A percentile compares a stretch with the other conserved stretches of the same genome.
These are phyloP conservation scores for Tetrapyrgos nigripes DNA, from an alignment of 1,284 basidiomycete genomes.

Conservation along the genomic window DNA sequence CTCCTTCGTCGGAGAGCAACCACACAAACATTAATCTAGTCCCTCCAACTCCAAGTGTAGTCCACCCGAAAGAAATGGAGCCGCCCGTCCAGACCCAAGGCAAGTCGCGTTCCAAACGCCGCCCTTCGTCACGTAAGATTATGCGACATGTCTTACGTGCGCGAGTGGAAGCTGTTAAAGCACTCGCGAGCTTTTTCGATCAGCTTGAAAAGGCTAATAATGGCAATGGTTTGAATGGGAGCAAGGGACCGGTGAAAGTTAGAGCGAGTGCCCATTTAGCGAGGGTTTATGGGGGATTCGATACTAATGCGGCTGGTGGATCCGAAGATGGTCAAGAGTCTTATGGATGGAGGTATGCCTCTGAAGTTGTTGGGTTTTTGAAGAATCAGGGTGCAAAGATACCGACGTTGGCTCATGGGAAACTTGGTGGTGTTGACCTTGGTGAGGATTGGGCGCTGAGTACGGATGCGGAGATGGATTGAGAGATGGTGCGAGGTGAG, in stretches of 20 bases:
- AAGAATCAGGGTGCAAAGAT: constrained; percentile 69
- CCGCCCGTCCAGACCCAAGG: too few species aligned
- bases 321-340: constrained; percentile 15
- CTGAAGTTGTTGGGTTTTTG: constrained; percentile 71
- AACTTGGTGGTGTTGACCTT: constrained; percentile 35
- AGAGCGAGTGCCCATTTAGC: constrained; percentile 69
- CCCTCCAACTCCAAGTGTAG: constrained; percentile 20
- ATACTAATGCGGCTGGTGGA: constrained; percentile 32
- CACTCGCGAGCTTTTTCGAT: constrained; percentile 73
- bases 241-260: constrained; percentile 44
- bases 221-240: constrained; percentile 45
- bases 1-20: constrained; percentile 26
- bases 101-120: constrained; percentile 48
- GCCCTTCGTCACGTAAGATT: constrained; percentile 79
- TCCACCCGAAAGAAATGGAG: constrained; percentile 37
- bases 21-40: constrained; percentile 10
- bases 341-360: constrained; percentile 62
- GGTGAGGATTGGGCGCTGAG: constrained; percentile 69
- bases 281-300: constrained; percentile 54
- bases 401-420: constrained; percentile 49
- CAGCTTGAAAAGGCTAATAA: constrained; percentile 61
- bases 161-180: constrained; percentile 78
- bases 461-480: constrained; percentile 61
- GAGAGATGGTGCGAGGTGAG: constrained; percentile 44
- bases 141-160: constrained; percentile 87